Conservation (phyloP, 352 stramenopile genomes). For the Globisporangium alternatum region DNA sequence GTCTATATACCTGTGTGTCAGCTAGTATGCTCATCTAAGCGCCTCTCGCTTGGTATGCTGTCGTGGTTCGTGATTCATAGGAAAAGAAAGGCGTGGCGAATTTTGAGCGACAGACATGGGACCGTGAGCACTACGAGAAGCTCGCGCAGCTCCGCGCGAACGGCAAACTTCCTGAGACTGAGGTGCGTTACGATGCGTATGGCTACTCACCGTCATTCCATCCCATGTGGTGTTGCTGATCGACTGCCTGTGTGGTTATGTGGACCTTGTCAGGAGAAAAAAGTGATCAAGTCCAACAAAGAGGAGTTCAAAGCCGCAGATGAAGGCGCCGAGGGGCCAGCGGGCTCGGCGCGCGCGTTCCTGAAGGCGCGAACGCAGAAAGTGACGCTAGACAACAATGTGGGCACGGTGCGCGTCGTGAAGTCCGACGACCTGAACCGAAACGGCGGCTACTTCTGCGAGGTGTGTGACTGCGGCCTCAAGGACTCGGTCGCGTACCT, state of each 20-base stretch:
- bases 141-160: conserved; percentile 71
- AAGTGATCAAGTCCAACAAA: conserved; percentile 64
- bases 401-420: conserved; percentile 85
- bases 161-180: conserved; percentile 52
- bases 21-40: background rate
- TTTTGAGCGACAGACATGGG: conserved; percentile 82
- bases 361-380: conserved; percentile 72
- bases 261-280: conserved; percentile 40
- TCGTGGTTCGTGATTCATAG: conserved; percentile 15
- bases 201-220: background rate
- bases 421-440: conserved; percentile 81
- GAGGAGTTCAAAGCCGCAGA: conserved; percentile 77
- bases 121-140: conserved; percentile 73
- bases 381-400: conserved; percentile 79
- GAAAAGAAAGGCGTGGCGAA: conserved; percentile 80
- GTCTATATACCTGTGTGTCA: background rate
- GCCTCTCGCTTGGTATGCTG: background rate
- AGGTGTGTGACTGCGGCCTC: conserved; percentile 89
- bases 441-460: conserved; percentile 89
- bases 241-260: background rate
- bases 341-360: conserved; percentile 68
- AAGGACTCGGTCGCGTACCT: conserved; percentile 94
- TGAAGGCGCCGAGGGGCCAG: conserved; percentile 58
- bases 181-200: conserved; percentile 24
- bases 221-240: background rate